A percentile compares a stretch with the other conserved stretches of the same genome.
Evolutionary conservation across 345 rosid species (phyloP).

Genomic region (Capsella bursapastoris): DNA sequence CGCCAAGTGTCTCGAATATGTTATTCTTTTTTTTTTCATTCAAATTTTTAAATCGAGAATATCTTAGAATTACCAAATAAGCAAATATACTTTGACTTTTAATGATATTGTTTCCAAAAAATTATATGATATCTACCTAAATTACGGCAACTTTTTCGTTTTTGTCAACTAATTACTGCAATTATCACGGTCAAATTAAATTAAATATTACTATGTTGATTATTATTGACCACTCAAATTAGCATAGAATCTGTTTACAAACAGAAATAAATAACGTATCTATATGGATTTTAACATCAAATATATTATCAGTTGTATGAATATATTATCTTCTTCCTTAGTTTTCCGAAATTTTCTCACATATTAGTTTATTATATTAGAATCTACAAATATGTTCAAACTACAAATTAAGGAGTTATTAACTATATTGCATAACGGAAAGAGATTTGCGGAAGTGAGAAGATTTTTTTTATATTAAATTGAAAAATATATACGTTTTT

Average conservation of each 20-base stretch:
- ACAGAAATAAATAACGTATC: conserved; percentile 9
- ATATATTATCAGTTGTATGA: not conserved
- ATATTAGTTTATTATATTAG: not conserved
- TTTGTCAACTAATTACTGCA: conserved; percentile 24
- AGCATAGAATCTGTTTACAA: not conserved
- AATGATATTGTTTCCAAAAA: conserved; percentile 16
- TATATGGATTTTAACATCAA: not conserved
- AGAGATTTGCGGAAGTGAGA: too few species aligned
- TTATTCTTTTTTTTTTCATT: not conserved
- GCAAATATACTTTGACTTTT: conserved; percentile 18
- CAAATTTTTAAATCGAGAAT: not conserved
- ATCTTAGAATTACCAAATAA: conserved; percentile 13
- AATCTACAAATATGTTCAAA: not conserved
- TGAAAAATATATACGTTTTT: too few species aligned
- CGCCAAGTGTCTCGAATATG: conserved; percentile 33
- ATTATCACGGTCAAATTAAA: not conserved
- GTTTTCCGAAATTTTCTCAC: not conserved
- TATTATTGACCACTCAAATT: not conserved
- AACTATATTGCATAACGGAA: too few species aligned
- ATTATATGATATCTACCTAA: conserved; percentile 1
- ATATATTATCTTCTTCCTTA: not conserved
- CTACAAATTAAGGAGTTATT: too few species aligned
- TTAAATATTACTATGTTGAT: not conserved
- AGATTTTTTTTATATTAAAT: too few species aligned
- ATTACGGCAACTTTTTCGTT: not conserved